Conservation (phyloP, 139 green algal genomes). For the Picochlorum costavermella region DNA sequence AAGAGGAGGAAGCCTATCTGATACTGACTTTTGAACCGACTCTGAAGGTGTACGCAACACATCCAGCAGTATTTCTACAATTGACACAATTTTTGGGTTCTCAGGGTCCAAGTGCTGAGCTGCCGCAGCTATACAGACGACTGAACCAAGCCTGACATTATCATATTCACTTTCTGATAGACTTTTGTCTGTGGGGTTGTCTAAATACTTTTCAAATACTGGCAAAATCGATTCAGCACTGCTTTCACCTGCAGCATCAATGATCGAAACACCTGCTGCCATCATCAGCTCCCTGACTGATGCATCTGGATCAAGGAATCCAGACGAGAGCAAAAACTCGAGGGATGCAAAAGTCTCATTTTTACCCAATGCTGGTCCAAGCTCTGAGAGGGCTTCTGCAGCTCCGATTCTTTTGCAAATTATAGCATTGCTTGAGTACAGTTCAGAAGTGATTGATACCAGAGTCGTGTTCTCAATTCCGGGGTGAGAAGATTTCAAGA, state of each 20-base stretch:
- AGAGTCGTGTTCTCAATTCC: no score
- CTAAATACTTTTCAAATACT: constrained; percentile 82
- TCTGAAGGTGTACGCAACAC: constrained; percentile 84
- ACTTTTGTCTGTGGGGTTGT: constrained; percentile 18
- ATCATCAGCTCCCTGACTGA: constrained; percentile 62
- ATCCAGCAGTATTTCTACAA: constrained; percentile 59
- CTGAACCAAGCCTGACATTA: constrained; percentile 76
- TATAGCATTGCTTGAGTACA: constrained; percentile 42
- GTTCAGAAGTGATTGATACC: no score
- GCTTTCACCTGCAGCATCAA: constrained; percentile 51
- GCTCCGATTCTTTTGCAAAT: constrained; percentile 28
- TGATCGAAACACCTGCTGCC: constrained; percentile 56
- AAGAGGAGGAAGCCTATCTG: constrained; percentile 78
- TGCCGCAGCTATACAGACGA: constrained; percentile 87
- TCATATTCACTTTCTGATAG: constrained; percentile 65
- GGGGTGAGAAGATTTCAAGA: no score
- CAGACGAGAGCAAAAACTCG: constrained; percentile 75
- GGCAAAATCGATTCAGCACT: constrained; percentile 61
- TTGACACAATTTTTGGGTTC: constrained; percentile 52
- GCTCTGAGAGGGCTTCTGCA: constrained; percentile 50
- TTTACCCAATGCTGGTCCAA: constrained; percentile 36
- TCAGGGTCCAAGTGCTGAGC: constrained; percentile 61
- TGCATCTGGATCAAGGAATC: constrained; percentile 61
- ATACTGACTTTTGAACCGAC: constrained; percentile 80
- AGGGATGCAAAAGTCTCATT: constrained; percentile 48